A percentile compares a stretch with the other conserved stretches of the same genome.
These are phyloP conservation scores for Oryza rufipogon DNA, from an alignment of 176 grass and related monocot species.

Conservation along the genomic window DNA sequence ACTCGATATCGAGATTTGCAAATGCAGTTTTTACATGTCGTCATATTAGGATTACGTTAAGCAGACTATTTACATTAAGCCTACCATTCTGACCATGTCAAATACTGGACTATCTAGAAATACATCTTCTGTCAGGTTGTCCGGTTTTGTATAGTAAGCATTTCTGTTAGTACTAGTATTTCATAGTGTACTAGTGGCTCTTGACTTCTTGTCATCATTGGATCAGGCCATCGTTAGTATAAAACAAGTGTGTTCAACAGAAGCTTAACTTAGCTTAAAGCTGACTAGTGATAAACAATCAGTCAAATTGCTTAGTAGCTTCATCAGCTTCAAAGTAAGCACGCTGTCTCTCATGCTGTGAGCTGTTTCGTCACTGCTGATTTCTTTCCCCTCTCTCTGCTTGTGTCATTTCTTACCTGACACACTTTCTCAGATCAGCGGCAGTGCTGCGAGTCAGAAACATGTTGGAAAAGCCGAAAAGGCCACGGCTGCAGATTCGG, in stretches of 20 bases:
- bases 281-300: not conserved
- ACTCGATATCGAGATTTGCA: not conserved
- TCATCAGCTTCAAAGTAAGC: conserved; percentile 18
- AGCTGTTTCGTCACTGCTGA: not conserved
- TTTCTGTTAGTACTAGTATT: not conserved
- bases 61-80: not conserved
- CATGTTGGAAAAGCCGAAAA: conserved; percentile 24
- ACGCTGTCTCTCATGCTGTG: conserved; percentile 14
- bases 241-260: conserved; percentile 10
- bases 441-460: not conserved
- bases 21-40: not conserved
- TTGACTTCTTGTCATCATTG: not conserved
- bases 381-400: not conserved
- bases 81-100: not conserved
- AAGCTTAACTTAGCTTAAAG: conserved; percentile 20
- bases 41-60: not conserved
- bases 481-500: conserved; percentile 24
- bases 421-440: not conserved
- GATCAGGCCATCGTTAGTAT: conserved; percentile 1
- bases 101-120: not conserved
- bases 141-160: not conserved
- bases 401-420: conserved; percentile 1
- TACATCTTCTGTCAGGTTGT: not conserved
- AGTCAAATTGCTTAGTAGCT: conserved; percentile 9
- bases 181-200: not conserved